A percentile compares a stretch with the other conserved stretches of the same genome.
These are phyloP conservation scores for Dipteronia sinensis DNA, from an alignment of 345 rosid genomes.

Conservation along the genomic window DNA sequence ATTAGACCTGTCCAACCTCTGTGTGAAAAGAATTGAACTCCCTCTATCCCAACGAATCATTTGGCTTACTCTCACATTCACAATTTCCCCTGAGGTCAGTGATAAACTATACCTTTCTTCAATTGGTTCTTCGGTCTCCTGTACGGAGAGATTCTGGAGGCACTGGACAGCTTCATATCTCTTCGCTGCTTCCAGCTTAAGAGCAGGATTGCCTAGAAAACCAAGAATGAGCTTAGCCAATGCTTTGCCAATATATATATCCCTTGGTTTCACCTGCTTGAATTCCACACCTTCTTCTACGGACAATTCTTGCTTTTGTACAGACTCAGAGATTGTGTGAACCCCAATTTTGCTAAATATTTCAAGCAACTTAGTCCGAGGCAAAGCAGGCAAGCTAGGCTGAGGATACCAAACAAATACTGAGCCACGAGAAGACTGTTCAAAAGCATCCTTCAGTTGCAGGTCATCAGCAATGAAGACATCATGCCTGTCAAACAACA, in stretches of 20 bases:
- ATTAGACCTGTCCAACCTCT: slow-evolving; percentile 39
- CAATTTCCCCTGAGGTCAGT: slow-evolving; percentile 41
- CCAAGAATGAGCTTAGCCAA: slow-evolving; percentile 62
- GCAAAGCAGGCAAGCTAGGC: slow-evolving; percentile 42
- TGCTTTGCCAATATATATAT: slow-evolving; percentile 34
- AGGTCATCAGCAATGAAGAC: slow-evolving; percentile 77
- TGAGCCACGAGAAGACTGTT: slow-evolving; percentile 25
- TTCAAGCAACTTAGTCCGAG: slow-evolving; percentile 44
- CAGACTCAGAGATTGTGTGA: slow-evolving; percentile 54
- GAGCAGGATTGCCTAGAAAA: slow-evolving; percentile 54
- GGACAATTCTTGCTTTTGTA: slow-evolving; percentile 39
- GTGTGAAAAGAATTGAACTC: slow-evolving; percentile 39
- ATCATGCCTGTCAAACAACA: slow-evolving; percentile 41
- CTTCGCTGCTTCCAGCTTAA: slow-evolving; percentile 42
- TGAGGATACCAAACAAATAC: slow-evolving; percentile 78
- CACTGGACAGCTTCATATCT: slow-evolving; percentile 47
- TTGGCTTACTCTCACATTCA: slow-evolving; percentile 25
- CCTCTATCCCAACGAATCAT: slow-evolving; percentile 62
- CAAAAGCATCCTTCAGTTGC: slow-evolving; percentile 54
- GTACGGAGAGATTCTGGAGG: slow-evolving; percentile 39
- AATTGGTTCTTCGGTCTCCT: slow-evolving; percentile 44
- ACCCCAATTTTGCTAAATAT: slow-evolving; percentile 59
- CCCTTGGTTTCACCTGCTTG: slow-evolving; percentile 27
- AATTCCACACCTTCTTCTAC: slow-evolving; percentile 19
- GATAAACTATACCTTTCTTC: slow-evolving; percentile 36